Evolutionary conservation across 2,329 filamentous ascomycete species (phyloP).

Genomic region (Paraphoma sp.): DNA sequence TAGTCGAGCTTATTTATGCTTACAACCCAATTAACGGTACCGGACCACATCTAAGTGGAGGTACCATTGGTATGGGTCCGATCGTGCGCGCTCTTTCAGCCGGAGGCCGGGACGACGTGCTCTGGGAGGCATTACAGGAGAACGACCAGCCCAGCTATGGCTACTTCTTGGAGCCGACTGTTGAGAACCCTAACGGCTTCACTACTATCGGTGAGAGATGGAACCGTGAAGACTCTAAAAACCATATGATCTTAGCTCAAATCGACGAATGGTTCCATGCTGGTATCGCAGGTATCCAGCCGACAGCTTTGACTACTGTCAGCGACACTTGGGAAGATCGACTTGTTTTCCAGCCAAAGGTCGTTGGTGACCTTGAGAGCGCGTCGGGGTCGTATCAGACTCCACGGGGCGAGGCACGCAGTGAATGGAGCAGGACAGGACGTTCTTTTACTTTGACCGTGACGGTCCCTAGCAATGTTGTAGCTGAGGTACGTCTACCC

Average conservation of each 20-base stretch:
- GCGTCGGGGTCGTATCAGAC: background rate
- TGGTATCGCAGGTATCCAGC: slow-evolving; percentile 1
- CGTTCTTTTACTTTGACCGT: background rate
- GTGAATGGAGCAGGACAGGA: background rate
- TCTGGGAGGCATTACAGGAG: slow-evolving; percentile 2
- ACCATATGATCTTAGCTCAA: slow-evolving; percentile 2
- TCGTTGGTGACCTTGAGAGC: background rate
- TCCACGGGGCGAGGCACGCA: background rate
- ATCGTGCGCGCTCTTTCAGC: slow-evolving; percentile 2
- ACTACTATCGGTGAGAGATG: background rate
- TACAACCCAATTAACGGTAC: background rate
- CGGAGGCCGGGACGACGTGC: slow-evolving; percentile 1
- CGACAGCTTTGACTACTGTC: background rate
- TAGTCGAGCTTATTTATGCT: background rate
- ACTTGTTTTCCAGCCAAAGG: background rate
- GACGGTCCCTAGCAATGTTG: background rate
- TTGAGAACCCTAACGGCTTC: background rate
- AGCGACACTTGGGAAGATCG: background rate
- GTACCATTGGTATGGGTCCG: slow-evolving; percentile 1
- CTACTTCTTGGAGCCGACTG: background rate
- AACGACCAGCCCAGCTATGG: slow-evolving; percentile 2
- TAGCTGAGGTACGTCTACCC: background rate
- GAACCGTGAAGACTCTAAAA: background rate
- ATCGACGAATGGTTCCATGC: slow-evolving; percentile 3
- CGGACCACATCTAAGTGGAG: background rate